phyloP scores from a whole-genome alignment of 2,329 filamentous ascomycete species.

The Fusarium odoratissimum region DNA sequence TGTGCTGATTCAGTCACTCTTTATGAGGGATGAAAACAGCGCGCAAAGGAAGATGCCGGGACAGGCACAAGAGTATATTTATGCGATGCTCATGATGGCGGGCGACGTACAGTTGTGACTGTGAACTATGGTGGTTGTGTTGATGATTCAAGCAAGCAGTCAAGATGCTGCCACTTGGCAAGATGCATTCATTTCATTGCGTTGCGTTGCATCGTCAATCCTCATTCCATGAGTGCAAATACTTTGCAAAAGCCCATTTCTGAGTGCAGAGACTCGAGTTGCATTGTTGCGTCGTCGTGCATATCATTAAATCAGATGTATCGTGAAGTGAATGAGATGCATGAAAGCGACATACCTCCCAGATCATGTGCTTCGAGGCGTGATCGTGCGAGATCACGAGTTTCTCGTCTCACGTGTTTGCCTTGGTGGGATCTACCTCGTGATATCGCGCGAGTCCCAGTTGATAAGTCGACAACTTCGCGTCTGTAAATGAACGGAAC shows the following conservation, averaged over 20 bases:
- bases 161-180: slow-evolving; percentile 32
- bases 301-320: slow-evolving; percentile 29
- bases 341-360: slow-evolving; percentile 55
- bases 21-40: slow-evolving; percentile 17
- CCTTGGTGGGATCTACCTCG: slow-evolving; percentile 58
- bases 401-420: slow-evolving; percentile 58
- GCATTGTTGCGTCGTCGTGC: slow-evolving; percentile 2
- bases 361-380: slow-evolving; percentile 58
- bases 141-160: slow-evolving; percentile 1
- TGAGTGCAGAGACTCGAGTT: not conserved
- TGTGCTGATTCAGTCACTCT: slow-evolving; percentile 44
- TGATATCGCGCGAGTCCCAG: slow-evolving; percentile 57
- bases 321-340: slow-evolving; percentile 41
- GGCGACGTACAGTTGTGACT: slow-evolving; percentile 12
- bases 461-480: slow-evolving; percentile 46
- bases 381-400: slow-evolving; percentile 56
- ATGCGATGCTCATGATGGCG: slow-evolving; percentile 13
- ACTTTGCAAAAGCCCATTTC: slow-evolving; percentile 1
- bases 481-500: slow-evolving; percentile 22
- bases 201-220: not conserved
- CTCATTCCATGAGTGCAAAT: slow-evolving; percentile 4
- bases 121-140: not conserved
- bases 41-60: not conserved
- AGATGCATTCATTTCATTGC: slow-evolving; percentile 8
- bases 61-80: not conserved